Evolutionary conservation across 2,329 filamentous ascomycete species (phyloP).

Genomic region (Arthrobotrys musiformis): DNA sequence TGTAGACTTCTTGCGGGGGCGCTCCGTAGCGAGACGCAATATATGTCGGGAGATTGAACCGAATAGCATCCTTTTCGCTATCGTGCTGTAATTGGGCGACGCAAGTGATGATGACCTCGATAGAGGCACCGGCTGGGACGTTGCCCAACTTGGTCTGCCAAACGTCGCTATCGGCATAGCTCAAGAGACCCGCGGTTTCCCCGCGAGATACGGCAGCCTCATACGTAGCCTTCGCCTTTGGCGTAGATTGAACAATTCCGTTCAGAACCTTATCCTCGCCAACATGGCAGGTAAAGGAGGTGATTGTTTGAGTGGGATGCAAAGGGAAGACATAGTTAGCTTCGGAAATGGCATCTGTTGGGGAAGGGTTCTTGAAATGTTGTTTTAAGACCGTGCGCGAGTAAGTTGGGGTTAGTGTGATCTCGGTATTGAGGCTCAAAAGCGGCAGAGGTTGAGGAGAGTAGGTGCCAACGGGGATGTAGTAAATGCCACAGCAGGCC

Average conservation of each 20-base stretch:
- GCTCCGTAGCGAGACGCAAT: conserved; percentile 75
- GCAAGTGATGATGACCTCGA: conserved; percentile 72
- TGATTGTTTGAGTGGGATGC: conserved; percentile 77
- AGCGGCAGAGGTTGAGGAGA: conserved; percentile 36
- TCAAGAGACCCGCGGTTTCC: conserved; percentile 73
- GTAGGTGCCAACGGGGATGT: conserved; percentile 13
- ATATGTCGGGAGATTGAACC: conserved; percentile 75
- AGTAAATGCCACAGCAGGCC: conserved; percentile 43
- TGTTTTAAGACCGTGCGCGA: conserved; percentile 67
- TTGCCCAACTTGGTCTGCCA: conserved; percentile 77
- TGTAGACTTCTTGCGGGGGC: conserved; percentile 63
- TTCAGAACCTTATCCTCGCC: conserved; percentile 69
- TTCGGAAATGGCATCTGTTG: conserved; percentile 65
- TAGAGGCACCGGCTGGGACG: conserved; percentile 68
- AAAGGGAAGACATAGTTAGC: conserved; percentile 76
- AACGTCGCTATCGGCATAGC: conserved; percentile 73
- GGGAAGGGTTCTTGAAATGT: conserved; percentile 71
- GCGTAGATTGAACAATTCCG: conserved; percentile 75
- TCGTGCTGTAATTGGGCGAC: conserved; percentile 79
- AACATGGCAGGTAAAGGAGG: conserved; percentile 74
- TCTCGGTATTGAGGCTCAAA: conserved; percentile 34
- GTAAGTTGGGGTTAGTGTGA: conserved; percentile 49
- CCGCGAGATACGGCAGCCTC: conserved; percentile 70
- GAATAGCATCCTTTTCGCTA: conserved; percentile 73
- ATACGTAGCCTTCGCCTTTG: conserved; percentile 71